Evolutionary conservation across 768 basidiomycete genomes (phyloP), one percentile per base, ranked within the genome.

Genomic region (Lactifluus echinatus): DNA sequence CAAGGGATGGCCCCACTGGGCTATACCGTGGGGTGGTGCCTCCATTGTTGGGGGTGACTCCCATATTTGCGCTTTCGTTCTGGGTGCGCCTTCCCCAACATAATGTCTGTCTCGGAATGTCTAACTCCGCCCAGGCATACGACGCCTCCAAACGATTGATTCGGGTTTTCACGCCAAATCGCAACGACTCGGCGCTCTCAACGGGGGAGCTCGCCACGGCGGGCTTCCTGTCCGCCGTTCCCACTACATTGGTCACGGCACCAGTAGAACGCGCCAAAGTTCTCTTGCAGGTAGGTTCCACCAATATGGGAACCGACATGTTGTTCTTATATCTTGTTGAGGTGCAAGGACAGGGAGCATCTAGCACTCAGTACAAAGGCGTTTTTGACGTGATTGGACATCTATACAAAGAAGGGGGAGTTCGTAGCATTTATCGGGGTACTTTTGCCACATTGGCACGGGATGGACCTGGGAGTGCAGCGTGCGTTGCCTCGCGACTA

Each of bases 231-330:
- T 94, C 91, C 19, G 96, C 96, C 4, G 74, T 97, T 50, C 96
- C 96, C 31, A 82, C 91, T 8, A 95, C 95, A 0, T 74, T 94
- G 29, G 77, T 97, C 31, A 92, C 93, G n/a, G 94, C 89, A 8
- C 96, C 96, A 0, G 92, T 96, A 1, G 96, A 99, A 69, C 80
- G 96, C 50, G 93, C 96, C 53, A 99, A 99, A 70, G 96, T 99
- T 15, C 72, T 99, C 28, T 74, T 99, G 24, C 95, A 99, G 76
- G 89, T 87, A 64, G 53, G 76, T 66, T 6, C 15, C 33, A 21
- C 6, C 3, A n/a, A 14, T 12, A 14, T 33, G 10, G 28, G 33
- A 3, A 31, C 24, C 21, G 24, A 31, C 12, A 5, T 15, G 46
- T 37, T 19, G 33, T 43, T 43, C 40, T 50, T 19, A 67, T 71